A percentile compares a stretch with the other conserved stretches of the same genome.
Conservation (phyloP, 2,329 filamentous ascomycete species). For the Curvularia hawaiiensis region DNA sequence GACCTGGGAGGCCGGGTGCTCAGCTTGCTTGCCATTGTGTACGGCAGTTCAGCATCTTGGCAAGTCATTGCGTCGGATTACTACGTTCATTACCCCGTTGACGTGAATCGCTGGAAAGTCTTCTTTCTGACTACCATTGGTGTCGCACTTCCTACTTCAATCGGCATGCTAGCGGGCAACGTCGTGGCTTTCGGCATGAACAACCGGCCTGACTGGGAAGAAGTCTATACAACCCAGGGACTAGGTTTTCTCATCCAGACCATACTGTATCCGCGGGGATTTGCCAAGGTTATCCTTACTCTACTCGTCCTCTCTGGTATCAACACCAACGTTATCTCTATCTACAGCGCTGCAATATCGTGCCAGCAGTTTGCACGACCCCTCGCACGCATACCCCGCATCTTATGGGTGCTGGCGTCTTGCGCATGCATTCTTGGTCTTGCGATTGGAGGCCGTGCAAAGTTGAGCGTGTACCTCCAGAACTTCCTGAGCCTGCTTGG, state of each 20-base stretch:
- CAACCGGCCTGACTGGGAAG: slow-evolving; percentile 45
- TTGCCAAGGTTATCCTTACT: slow-evolving; percentile 56
- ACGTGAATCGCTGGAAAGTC: slow-evolving; percentile 47
- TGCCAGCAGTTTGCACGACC: slow-evolving; percentile 55
- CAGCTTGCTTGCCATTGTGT: slow-evolving; percentile 39
- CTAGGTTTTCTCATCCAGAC: slow-evolving; percentile 56
- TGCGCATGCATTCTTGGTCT: slow-evolving; percentile 52
- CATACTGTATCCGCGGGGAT: slow-evolving; percentile 53
- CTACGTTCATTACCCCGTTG: slow-evolving; percentile 51
- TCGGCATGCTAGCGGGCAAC: slow-evolving; percentile 53
- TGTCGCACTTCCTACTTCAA: slow-evolving; percentile 49
- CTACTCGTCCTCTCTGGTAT: slow-evolving; percentile 52
- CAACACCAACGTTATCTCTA: slow-evolving; percentile 54
- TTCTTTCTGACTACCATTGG: slow-evolving; percentile 52
- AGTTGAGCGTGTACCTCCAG: slow-evolving; percentile 50
- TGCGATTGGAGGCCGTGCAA: slow-evolving; percentile 51
- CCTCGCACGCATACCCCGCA: slow-evolving; percentile 58
- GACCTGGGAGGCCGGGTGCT: slow-evolving; percentile 39
- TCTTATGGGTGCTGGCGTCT: slow-evolving; percentile 54
- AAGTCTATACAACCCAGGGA: slow-evolving; percentile 50
- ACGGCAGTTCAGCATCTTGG: slow-evolving; percentile 50
- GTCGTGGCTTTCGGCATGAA: slow-evolving; percentile 48
- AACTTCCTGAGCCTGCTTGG: slow-evolving; percentile 55
- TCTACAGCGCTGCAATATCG: slow-evolving; percentile 56
- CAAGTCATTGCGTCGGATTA: slow-evolving; percentile 51